A percentile compares a stretch with the other conserved stretches of the same genome.
Conservation (phyloP, 2,329 filamentous ascomycete species). For the Furcasterigmium furcatum region DNA sequence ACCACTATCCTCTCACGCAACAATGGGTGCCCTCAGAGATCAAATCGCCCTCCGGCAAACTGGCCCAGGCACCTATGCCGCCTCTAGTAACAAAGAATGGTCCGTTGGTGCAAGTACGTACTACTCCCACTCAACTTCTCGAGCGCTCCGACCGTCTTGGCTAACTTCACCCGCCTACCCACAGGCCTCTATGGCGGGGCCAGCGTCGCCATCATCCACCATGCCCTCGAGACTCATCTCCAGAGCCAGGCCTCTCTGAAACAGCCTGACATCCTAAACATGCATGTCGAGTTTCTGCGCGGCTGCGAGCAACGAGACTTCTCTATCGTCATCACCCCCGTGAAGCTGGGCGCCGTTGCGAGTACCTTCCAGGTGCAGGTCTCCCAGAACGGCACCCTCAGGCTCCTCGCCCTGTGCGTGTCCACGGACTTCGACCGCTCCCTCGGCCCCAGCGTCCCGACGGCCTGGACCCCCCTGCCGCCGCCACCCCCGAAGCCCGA, state of each 20-base stretch:
- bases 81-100: too few species aligned
- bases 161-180: too few species aligned
- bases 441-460: conserved; percentile 14
- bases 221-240: conserved; percentile 16
- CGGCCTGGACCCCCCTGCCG: conserved; percentile 12
- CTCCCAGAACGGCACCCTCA: conserved; percentile 12
- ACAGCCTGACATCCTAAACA: conserved; percentile 18
- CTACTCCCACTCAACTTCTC: too few species aligned
- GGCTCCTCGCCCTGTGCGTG: conserved; percentile 15
- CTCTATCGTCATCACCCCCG: conserved; percentile 12
- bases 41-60: too few species aligned
- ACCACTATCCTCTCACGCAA: too few species aligned
- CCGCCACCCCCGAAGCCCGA: conserved; percentile 16
- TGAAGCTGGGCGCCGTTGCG: conserved; percentile 15
- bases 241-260: conserved; percentile 9
- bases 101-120: too few species aligned
- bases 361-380: conserved; percentile 19
- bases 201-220: conserved; percentile 18
- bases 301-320: conserved; percentile 14
- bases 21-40: too few species aligned
- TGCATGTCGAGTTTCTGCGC: conserved; percentile 22
- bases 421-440: conserved; percentile 18
- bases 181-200: conserved; percentile 18
- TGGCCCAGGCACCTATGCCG: too few species aligned
- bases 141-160: too few species aligned